Evolutionary conservation across 2,329 filamentous ascomycete genomes (phyloP).

Genomic region (Cladophialophora chaetospira): DNA sequence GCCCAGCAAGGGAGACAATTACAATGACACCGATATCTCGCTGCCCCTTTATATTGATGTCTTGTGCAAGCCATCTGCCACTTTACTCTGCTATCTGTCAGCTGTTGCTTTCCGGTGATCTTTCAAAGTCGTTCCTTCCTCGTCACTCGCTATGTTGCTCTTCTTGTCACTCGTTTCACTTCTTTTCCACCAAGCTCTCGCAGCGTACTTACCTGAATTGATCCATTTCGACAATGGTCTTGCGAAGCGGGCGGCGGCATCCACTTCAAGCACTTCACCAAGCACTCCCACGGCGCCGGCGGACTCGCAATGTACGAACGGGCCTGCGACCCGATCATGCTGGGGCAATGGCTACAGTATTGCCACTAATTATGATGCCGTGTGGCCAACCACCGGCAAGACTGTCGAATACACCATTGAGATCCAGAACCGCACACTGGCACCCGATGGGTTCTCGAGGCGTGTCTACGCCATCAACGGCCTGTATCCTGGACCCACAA

Average conservation of each 20-base stretch:
- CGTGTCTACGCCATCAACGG: constrained; percentile 57
- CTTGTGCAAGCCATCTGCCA: background rate
- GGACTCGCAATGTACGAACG: constrained; percentile 30
- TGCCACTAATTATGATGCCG: constrained; percentile 32
- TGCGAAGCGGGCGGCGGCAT: constrained; percentile 12
- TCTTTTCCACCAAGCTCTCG: constrained; percentile 15
- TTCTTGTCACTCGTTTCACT: constrained; percentile 24
- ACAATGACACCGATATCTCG: background rate
- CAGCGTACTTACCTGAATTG: constrained; percentile 26
- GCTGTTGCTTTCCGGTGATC: background rate
- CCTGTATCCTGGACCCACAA: constrained; percentile 66
- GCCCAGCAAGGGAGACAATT: background rate
- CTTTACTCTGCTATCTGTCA: background rate
- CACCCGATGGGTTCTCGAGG: constrained; percentile 50
- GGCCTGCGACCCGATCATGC: constrained; percentile 31
- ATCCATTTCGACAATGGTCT: constrained; percentile 20
- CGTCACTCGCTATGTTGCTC: constrained; percentile 25
- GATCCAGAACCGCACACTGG: constrained; percentile 39
- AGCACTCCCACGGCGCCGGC: constrained; percentile 16
- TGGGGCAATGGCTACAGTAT: constrained; percentile 35
- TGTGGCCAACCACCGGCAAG: constrained; percentile 34
- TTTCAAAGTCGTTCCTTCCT: background rate
- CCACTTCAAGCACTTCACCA: constrained; percentile 13
- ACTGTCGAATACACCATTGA: constrained; percentile 31
- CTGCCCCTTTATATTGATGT: constrained; percentile 7